These are phyloP conservation scores for Trichophyton simii DNA, from an alignment of 2,329 filamentous ascomycete genomes.

Conservation along the genomic window DNA sequence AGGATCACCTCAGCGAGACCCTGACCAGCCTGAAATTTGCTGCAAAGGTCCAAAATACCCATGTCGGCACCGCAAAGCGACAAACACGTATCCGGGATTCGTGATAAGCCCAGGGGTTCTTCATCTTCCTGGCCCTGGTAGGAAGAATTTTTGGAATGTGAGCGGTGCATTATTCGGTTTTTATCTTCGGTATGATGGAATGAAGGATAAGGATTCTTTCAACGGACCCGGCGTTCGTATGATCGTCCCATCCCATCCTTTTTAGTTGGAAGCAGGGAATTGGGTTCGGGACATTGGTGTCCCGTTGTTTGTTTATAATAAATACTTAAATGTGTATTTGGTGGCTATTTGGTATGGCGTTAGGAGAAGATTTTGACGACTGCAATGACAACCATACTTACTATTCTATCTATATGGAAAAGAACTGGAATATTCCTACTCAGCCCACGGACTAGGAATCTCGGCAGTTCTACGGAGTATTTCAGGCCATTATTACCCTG, in stretches of 20 bases:
- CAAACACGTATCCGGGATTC: slow-evolving; percentile 27
- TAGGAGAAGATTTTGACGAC: not conserved
- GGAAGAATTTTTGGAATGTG: not conserved
- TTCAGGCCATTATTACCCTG: not conserved
- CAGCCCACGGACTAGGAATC: not conserved
- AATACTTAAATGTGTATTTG: not conserved
- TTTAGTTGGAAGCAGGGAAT: not conserved
- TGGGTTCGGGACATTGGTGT: not conserved
- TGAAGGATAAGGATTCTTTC: not conserved
- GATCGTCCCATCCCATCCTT: not conserved
- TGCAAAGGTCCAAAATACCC: slow-evolving; percentile 78
- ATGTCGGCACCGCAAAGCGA: slow-evolving; percentile 69
- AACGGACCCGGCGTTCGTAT: not conserved
- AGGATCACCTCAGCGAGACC: slow-evolving; percentile 83
- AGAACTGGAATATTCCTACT: not conserved
- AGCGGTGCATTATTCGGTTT: not conserved
- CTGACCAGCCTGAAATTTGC: slow-evolving; percentile 92
- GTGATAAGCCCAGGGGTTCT: not conserved
- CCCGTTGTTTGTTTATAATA: not conserved
- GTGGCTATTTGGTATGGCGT: slow-evolving; percentile 1
- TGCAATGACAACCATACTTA: not conserved
- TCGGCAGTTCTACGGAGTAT: not conserved
- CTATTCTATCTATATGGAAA: not conserved
- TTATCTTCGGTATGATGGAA: not conserved
- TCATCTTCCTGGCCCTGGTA: not conserved